phyloP scores from a whole-genome alignment of 1,139 yeast genomes.

The Neolecta irregularis region DNA sequence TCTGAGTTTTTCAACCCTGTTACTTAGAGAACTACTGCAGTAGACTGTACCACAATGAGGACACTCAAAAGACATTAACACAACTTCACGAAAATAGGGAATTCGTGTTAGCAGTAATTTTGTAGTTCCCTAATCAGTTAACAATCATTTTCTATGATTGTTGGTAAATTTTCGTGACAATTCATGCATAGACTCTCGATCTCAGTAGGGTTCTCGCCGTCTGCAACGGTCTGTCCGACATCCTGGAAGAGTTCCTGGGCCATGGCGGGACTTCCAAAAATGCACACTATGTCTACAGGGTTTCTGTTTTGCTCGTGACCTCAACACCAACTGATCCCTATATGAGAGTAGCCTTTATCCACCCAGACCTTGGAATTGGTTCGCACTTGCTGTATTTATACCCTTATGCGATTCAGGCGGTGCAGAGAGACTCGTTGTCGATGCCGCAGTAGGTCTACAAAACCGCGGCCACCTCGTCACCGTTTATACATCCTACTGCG shows the following conservation, averaged over 20 bases:
- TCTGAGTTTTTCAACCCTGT: constrained; percentile 80
- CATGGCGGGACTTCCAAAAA: too few relatives aligned
- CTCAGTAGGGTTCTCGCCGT: constrained; percentile 94
- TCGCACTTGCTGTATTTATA: constrained; percentile 9
- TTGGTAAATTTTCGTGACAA: constrained; percentile 46
- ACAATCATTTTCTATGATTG: neutral
- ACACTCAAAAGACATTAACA: constrained; percentile 89
- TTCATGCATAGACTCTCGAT: constrained; percentile 91
- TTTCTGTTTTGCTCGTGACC: constrained; percentile 12
- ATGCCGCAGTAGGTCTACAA: constrained; percentile 81
- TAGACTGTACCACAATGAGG: constrained; percentile 96
- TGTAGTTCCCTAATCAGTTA: constrained; percentile 43
- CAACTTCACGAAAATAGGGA: constrained; percentile 83
- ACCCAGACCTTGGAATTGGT: constrained; percentile 88
- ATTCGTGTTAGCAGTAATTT: constrained; percentile 71
- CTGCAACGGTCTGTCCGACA: constrained; percentile 42
- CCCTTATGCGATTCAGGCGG: constrained; percentile 37
- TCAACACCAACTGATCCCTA: constrained; percentile 6
- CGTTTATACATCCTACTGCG: constrained; percentile 82
- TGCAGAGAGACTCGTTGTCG: constrained; percentile 89
- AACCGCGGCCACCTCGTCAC: constrained; percentile 48
- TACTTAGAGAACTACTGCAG: too few relatives aligned
- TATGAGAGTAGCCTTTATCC: constrained; percentile 66
- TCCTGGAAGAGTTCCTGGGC: too few relatives aligned
- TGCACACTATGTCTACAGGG: neutral